phyloP scores from a whole-genome alignment of 768 basidiomycete genomes.

The Auriscalpium microsporum region DNA sequence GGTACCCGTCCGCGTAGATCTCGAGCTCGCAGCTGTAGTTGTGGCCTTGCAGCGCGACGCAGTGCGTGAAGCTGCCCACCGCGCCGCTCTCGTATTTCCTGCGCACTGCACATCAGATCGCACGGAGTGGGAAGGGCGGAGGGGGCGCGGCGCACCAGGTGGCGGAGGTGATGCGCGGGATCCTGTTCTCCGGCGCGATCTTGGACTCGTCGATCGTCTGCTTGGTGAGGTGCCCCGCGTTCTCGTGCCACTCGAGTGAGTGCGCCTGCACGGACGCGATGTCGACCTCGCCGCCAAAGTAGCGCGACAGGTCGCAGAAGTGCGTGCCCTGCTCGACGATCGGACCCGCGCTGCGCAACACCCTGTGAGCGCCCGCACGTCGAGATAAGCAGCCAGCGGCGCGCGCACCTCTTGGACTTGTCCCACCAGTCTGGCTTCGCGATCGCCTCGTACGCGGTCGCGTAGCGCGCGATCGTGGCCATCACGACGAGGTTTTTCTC shows the following conservation, averaged over 20 bases:
- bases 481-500: constrained; percentile 94
- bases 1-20: constrained; percentile 90
- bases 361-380: neutral
- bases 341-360: constrained; percentile 54
- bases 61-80: constrained; percentile 85
- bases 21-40: constrained; percentile 95
- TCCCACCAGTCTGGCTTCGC: constrained; percentile 90
- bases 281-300: constrained; percentile 95
- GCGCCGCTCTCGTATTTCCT: constrained; percentile 96
- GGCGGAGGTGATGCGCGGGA: constrained; percentile 88
- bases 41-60: constrained; percentile 84
- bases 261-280: constrained; percentile 73
- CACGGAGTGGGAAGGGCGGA: neutral
- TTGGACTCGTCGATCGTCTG: constrained; percentile 76
- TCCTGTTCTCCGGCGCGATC: constrained; percentile 81
- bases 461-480: constrained; percentile 93
- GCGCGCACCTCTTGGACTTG: constrained; percentile 70
- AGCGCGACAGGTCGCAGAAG: constrained; percentile 93
- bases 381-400: neutral
- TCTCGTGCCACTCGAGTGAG: constrained; percentile 88
- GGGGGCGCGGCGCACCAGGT: constrained; percentile 52
- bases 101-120: neutral
- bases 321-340: constrained; percentile 92
- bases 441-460: constrained; percentile 75
- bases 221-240: constrained; percentile 76